Conservation (phyloP, 2,329 filamentous ascomycete genomes). For the Xylariaceae sp. region DNA sequence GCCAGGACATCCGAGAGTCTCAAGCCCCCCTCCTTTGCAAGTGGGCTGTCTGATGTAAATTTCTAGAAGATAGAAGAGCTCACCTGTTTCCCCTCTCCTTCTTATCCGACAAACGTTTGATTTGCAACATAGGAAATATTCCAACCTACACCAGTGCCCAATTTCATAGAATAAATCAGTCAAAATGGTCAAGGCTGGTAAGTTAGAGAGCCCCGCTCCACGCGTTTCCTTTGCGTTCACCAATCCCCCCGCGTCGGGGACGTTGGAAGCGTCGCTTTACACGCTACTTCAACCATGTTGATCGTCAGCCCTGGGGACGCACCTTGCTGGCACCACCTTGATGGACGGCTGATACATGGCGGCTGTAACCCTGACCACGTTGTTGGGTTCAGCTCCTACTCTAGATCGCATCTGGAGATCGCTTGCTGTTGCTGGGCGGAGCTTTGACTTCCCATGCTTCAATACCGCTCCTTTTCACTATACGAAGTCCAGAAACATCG, state of each 20-base stretch:
- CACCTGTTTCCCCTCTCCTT: conserved; percentile 6
- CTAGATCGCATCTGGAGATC: not conserved
- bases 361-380: conserved; percentile 10
- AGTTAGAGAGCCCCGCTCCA: conserved; percentile 24
- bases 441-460: too few species aligned
- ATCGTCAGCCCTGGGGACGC: conserved; percentile 37
- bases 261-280: conserved; percentile 2
- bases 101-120: conserved; percentile 11
- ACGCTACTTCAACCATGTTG: conserved; percentile 39
- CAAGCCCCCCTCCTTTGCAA: not conserved
- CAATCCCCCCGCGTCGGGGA: conserved; percentile 25
- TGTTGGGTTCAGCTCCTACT: conserved; percentile 7
- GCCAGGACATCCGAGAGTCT: not conserved
- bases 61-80: conserved; percentile 14
- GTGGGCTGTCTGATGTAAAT: conserved; percentile 15
- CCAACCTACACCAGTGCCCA: conserved; percentile 10
- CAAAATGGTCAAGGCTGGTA: conserved; percentile 93
- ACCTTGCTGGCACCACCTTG: conserved; percentile 20
- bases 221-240: conserved; percentile 21
- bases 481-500: conserved; percentile 9
- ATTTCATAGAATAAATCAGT: conserved; percentile 43
- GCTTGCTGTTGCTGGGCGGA: too few species aligned
- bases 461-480: too few species aligned
- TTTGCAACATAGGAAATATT: conserved; percentile 9
- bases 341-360: conserved; percentile 28